phyloP scores from a whole-genome alignment of 805 yeast species.

The Lipomyces sp. region DNA sequence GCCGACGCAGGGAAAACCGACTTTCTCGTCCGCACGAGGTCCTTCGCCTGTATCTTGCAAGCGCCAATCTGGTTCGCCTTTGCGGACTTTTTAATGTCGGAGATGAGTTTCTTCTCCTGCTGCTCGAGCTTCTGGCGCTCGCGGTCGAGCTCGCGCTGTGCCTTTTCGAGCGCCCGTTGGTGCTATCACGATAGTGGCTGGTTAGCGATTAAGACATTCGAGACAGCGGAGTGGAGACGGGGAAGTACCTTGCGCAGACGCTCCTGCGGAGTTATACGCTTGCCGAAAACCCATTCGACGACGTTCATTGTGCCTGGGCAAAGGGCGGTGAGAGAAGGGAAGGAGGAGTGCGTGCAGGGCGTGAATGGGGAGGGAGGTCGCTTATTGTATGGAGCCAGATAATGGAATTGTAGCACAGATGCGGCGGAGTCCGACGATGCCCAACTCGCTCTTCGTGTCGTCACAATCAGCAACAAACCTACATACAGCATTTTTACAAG shows the following conservation, averaged over 20 bases:
- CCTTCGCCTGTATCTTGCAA: constrained; percentile 93
- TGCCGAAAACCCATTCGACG: constrained; percentile 95
- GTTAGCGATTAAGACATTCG: constrained; percentile 23
- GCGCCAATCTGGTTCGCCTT: constrained; percentile 84
- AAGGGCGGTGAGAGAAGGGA: not conserved
- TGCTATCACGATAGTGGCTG: constrained; percentile 45
- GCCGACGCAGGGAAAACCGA: not conserved
- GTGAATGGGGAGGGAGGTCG: constrained; percentile 1
- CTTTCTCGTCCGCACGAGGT: constrained; percentile 80
- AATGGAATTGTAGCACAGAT: too few relatives aligned
- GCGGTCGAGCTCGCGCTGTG: constrained; percentile 88
- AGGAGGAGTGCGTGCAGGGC: not conserved
- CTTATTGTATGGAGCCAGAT: too few relatives aligned
- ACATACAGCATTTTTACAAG: too few relatives aligned
- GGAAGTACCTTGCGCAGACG: constrained; percentile 65
- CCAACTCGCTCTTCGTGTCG: too few relatives aligned
- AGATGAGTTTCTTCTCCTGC: constrained; percentile 84
- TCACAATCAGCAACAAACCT: too few relatives aligned
- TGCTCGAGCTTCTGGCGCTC: constrained; percentile 81
- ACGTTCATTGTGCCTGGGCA: constrained; percentile 47
- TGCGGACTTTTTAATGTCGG: constrained; percentile 88
- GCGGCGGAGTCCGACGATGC: too few relatives aligned
- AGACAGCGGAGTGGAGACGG: not conserved
- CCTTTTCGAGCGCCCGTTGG: constrained; percentile 90
- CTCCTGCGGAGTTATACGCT: constrained; percentile 90